These are phyloP conservation scores for Ramaria rubella DNA, from an alignment of 768 basidiomycete genomes.

Conservation along the genomic window DNA sequence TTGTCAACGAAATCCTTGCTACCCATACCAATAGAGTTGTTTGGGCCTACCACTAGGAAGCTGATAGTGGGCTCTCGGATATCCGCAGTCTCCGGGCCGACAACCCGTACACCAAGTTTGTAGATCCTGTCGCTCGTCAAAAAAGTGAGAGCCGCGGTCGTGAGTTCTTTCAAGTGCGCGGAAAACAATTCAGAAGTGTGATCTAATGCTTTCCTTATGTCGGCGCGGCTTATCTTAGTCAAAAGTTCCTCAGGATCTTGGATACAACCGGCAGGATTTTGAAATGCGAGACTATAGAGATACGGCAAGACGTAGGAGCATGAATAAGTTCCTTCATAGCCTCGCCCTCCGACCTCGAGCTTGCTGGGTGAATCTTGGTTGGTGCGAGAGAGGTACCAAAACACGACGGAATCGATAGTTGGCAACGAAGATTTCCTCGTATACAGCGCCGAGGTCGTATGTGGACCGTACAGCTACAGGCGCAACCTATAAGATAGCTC, in stretches of 20 bases:
- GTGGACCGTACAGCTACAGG: conserved; percentile 66
- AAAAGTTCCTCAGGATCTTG: too few relatives aligned
- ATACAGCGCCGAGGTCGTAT: conserved; percentile 61
- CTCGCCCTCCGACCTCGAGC: conserved; percentile 65
- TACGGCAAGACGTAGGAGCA: conserved; percentile 58
- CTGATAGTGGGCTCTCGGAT: conserved; percentile 60
- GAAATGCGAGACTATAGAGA: conserved; percentile 57
- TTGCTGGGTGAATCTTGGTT: conserved; percentile 45
- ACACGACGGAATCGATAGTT: conserved; percentile 46
- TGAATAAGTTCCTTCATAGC: conserved; percentile 63
- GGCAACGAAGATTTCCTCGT: conserved; percentile 43
- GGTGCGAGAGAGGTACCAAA: conserved; percentile 52
- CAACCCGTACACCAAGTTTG: conserved; percentile 56
- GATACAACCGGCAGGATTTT: too few relatives aligned
- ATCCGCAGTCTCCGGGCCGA: conserved; percentile 45
- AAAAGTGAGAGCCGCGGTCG: conserved; percentile 46
- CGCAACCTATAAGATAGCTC: background rate
- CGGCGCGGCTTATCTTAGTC: too few relatives aligned
- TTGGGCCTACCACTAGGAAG: conserved; percentile 63
- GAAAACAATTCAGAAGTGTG: conserved; percentile 53
- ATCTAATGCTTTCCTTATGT: conserved; percentile 25
- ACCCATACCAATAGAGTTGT: conserved; percentile 42
- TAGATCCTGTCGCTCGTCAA: conserved; percentile 43
- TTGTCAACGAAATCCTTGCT: conserved; percentile 57
- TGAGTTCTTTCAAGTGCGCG: conserved; percentile 50